phyloP scores from a whole-genome alignment of 2,329 filamentous ascomycete species.

The Fusarium sp. region DNA sequence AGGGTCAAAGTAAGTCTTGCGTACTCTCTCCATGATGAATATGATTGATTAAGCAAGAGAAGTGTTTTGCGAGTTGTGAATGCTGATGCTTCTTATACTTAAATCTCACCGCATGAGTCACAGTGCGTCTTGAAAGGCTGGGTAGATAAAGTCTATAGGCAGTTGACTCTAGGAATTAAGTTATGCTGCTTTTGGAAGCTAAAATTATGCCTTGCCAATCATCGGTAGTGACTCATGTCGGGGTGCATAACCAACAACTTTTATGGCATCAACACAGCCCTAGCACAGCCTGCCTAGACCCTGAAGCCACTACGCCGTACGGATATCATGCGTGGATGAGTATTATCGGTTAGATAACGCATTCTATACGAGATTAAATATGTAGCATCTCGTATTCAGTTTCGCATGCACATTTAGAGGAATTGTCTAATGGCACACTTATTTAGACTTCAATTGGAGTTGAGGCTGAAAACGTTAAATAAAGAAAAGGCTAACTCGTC shows the following conservation, averaged over 20 bases:
- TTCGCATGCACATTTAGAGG: too few relatives aligned
- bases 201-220: slow-evolving; percentile 3
- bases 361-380: too few relatives aligned
- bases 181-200: background rate
- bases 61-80: accelerated
- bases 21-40: slow-evolving; percentile 24
- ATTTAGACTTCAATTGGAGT: too few relatives aligned
- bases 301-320: too few relatives aligned
- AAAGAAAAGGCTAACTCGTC: background rate
- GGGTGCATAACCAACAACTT: too few relatives aligned
- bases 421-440: too few relatives aligned
- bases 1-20: slow-evolving; percentile 31
- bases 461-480: too few relatives aligned
- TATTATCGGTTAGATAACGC: too few relatives aligned
- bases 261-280: too few relatives aligned
- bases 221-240: slow-evolving; percentile 5
- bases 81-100: background rate
- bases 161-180: background rate
- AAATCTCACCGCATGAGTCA: slow-evolving; percentile 2
- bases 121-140: background rate
- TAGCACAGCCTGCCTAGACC: too few relatives aligned
- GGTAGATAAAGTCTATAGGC: background rate
- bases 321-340: too few relatives aligned
- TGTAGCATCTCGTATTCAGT: too few relatives aligned
- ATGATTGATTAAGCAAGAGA: background rate